These are phyloP conservation scores for Castanea mollissima DNA, from an alignment of 306 rosid species.

Conservation along the genomic window DNA sequence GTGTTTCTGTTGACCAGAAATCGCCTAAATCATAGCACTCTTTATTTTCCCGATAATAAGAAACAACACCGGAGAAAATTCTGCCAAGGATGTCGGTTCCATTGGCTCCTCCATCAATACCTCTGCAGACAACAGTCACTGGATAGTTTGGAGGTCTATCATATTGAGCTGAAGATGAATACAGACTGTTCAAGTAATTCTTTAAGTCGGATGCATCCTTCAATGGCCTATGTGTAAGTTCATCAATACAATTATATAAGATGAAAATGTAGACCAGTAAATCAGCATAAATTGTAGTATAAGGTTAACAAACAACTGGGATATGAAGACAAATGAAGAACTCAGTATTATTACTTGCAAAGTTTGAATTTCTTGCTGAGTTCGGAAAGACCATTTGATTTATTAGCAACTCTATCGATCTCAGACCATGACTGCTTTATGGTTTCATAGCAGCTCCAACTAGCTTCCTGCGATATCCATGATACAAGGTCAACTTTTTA, in stretches of 20 bases:
- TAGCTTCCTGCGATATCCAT: slow-evolving; percentile 25
- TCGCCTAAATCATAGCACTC: no score
- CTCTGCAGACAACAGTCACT: slow-evolving; percentile 11
- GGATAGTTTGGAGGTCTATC: slow-evolving; percentile 4
- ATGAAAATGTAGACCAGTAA: no score
- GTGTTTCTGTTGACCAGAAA: no score
- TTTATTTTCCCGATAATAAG: no score
- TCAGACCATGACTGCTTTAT: slow-evolving; percentile 55
- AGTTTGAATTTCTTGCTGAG: slow-evolving; percentile 50
- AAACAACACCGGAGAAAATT: no score
- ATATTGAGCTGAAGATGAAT: slow-evolving; percentile 17
- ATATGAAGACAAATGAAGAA: no score
- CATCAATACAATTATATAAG: no score
- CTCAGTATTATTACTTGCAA: slow-evolving; percentile 43
- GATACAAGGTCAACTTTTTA: no score
- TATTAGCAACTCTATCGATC: slow-evolving; percentile 46
- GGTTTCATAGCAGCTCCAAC: slow-evolving; percentile 37
- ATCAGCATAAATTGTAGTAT: no score
- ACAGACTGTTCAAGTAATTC: slow-evolving; percentile 15
- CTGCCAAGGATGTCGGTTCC: no score
- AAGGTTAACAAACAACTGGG: no score
- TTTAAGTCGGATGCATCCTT: neutral
- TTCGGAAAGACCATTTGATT: slow-evolving; percentile 42
- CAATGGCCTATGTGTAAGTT: no score
- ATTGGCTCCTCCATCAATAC: slow-evolving; percentile 14